Base-by-base conservation (phyloP, 495 filamentous ascomycete species). In the Apiosordaria backusii region DNA sequence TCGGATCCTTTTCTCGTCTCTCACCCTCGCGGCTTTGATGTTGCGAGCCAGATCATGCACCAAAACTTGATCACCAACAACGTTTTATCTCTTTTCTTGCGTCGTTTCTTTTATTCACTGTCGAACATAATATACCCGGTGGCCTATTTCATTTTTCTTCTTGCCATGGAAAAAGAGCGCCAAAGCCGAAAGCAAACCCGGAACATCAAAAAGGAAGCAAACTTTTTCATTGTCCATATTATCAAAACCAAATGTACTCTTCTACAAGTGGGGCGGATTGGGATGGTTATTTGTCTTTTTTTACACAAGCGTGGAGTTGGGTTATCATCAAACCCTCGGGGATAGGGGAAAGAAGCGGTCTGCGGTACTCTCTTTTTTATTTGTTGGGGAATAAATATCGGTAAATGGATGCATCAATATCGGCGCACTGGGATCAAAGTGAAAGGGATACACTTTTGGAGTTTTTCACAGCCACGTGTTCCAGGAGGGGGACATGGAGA, bases 231-330 rank as follows among this genome's bases (percentile, higher is more conserved):
- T 65, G 63, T 65, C 40, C 19, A 65, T 65, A 65, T 57, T 59
- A 26, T 24, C 55, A 60, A 65, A 65, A 64, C 58, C 50, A 65
- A 21, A 13, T 65, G 29, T 65, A 60, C 22, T 7, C 45, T 59
- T 40, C 26, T 35, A 35, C 24, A 18, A 19, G n/a, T 61, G 54
- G 29, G 61, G 35, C 35, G 35, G 35, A 45, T 57, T 21, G 29
- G 55, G 45, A 21, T 10, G 55, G 24, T 67, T 60, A 24, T 60
- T 61, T 67, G n/a, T 35, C 50, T 27, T 24, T 55, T 61, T 29
- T 63, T 19, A 54, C 55, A 61, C 35, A 52, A 68, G 66, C 66
- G 66, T 61, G 66, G 66, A 68, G 66, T 68, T 68, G 62, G 62
- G 18, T 61, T 57, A 45, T 55, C 24, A 60, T 21, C 61, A 27